Conservation (phyloP, 2,329 filamentous ascomycete genomes). For the Pseudogymnoascus sp. region DNA sequence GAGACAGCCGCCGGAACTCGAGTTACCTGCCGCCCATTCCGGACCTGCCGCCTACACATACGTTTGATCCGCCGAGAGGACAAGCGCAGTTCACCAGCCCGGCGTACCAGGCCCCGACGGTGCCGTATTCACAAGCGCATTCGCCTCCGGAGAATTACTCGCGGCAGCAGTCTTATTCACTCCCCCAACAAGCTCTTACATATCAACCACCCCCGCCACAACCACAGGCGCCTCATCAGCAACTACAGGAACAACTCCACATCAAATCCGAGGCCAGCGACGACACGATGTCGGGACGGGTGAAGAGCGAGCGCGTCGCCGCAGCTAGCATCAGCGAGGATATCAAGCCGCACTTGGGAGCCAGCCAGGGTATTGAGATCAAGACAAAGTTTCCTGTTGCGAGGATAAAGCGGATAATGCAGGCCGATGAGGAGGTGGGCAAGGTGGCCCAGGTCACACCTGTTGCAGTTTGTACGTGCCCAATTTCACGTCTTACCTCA, state of each 20-base stretch:
- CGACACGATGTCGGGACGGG: not conserved
- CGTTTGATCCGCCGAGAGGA: not conserved
- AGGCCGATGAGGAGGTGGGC: conserved; percentile 95
- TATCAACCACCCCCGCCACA: not conserved
- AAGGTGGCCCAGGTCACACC: conserved; percentile 98
- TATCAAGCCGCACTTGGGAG: conserved; percentile 21
- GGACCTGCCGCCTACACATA: conserved; percentile 19
- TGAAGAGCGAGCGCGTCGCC: not conserved
- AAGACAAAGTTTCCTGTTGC: conserved; percentile 95
- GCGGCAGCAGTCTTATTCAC: not conserved
- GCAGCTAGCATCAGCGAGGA: conserved; percentile 1
- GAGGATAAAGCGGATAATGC: conserved; percentile 98
- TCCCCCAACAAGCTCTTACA: conserved; percentile 1
- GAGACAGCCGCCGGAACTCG: conserved; percentile 8
- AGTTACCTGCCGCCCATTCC: conserved; percentile 25
- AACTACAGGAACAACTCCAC: not conserved
- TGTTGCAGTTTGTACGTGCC: conserved; percentile 68
- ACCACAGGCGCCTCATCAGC: not conserved
- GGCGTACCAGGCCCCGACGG: not conserved
- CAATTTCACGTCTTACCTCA: conserved; percentile 12
- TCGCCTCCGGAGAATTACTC: not conserved
- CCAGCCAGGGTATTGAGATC: conserved; percentile 60
- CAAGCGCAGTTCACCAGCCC: not conserved
- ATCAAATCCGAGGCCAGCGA: not conserved
- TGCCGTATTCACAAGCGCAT: not conserved